Evolutionary conservation across 139 green algal species (phyloP).

Genomic region (Trebouxia sp.): DNA sequence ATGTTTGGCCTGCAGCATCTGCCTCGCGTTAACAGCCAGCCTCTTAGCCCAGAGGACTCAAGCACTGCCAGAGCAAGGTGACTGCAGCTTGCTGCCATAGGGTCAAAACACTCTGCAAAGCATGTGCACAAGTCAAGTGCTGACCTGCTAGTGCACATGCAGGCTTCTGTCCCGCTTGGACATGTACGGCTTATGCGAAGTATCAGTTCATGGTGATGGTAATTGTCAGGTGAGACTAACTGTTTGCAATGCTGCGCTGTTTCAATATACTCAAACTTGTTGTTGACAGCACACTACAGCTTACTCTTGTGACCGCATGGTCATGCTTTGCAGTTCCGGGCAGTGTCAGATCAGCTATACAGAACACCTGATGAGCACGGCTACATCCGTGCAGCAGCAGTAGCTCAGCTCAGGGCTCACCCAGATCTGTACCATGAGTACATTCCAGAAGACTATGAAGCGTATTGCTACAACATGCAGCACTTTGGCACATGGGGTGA

Average conservation of each 20-base stretch:
- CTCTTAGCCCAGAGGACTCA: constrained; percentile 2
- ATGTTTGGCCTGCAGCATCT: not conserved
- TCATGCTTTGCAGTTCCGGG: constrained; percentile 62
- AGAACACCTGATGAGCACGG: constrained; percentile 51
- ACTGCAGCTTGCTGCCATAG: too few relatives aligned
- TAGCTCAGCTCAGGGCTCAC: constrained; percentile 56
- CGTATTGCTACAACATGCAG: constrained; percentile 58
- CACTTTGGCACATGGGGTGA: constrained; percentile 74
- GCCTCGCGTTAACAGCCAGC: constrained; percentile 5
- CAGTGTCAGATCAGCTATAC: constrained; percentile 84
- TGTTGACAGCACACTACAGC: not conserved
- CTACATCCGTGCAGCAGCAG: constrained; percentile 59
- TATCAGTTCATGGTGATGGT: constrained; percentile 67
- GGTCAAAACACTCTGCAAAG: too few relatives aligned
- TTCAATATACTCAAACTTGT: not conserved
- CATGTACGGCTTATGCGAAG: constrained; percentile 65
- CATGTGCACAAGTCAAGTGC: too few relatives aligned
- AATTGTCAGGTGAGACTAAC: constrained; percentile 71
- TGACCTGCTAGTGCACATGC: too few relatives aligned
- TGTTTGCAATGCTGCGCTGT: not conserved
- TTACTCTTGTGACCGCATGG: not conserved
- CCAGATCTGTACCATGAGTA: constrained; percentile 56
- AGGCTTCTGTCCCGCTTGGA: constrained; percentile 50
- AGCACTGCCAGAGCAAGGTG: constrained; percentile 18
- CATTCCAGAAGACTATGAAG: constrained; percentile 55